Conservation (phyloP, 2,329 filamentous ascomycete genomes). For the Claviceps pusilla region DNA sequence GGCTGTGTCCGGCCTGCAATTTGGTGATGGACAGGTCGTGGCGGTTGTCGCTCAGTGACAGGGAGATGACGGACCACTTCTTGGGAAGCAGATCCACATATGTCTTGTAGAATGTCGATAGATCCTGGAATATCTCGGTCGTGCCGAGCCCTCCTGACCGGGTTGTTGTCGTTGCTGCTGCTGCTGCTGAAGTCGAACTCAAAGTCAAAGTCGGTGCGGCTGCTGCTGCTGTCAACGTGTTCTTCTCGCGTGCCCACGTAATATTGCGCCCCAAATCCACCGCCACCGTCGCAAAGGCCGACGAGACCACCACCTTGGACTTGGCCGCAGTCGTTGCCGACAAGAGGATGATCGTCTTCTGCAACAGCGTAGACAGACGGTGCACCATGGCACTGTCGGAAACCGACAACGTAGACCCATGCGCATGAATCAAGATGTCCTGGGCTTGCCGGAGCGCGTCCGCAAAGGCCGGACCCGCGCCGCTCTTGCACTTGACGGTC, state of each 20-base stretch:
- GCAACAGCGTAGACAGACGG: constrained; percentile 46
- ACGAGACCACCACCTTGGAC: constrained; percentile 30
- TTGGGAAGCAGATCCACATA: constrained; percentile 76
- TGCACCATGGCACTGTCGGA: constrained; percentile 47
- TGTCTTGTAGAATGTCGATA: constrained; percentile 55
- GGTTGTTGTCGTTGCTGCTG: background rate
- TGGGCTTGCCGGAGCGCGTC: constrained; percentile 50
- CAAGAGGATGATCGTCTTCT: constrained; percentile 50
- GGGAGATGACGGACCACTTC: constrained; percentile 72
- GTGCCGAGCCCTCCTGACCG: background rate
- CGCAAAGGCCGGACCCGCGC: constrained; percentile 30
- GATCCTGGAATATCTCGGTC: constrained; percentile 30
- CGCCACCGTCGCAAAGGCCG: constrained; percentile 45
- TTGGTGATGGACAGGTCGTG: constrained; percentile 85
- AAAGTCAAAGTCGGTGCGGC: too few relatives aligned
- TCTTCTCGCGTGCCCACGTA: constrained; percentile 50
- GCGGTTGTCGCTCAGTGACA: constrained; percentile 66
- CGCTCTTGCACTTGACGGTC: constrained; percentile 15
- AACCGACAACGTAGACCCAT: constrained; percentile 38
- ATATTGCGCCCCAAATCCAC: constrained; percentile 57
- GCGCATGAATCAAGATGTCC: constrained; percentile 48
- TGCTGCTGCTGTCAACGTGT: constrained; percentile 23
- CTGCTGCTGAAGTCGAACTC: background rate
- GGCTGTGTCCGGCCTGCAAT: constrained; percentile 56
- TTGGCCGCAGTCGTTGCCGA: constrained; percentile 42